A percentile compares a stretch with the other conserved stretches of the same genome.
Conservation (phyloP, 2,329 filamentous ascomycete genomes). For the Coniochaeta ligniaria region DNA sequence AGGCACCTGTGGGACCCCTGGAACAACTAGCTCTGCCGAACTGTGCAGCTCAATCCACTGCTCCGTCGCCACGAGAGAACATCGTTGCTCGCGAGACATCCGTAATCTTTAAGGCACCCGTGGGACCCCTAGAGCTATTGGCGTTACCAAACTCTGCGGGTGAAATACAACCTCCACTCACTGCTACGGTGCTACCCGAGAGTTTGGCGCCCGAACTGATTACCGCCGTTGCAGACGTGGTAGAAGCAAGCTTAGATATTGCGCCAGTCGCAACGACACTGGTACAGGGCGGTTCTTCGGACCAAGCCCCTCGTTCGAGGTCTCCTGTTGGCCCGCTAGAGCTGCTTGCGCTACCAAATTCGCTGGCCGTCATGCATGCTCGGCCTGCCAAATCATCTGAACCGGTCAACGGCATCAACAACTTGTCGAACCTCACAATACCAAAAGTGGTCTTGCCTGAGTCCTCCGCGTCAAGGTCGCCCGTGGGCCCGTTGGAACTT, state of each 20-base stretch:
- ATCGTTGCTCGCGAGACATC: too few species aligned
- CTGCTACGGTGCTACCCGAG: not conserved
- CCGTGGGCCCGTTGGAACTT: constrained; percentile 39
- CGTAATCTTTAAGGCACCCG: too few species aligned
- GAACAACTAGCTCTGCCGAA: constrained; percentile 49
- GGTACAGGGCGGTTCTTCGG: not conserved
- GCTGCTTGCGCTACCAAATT: not conserved
- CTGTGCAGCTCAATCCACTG: not conserved
- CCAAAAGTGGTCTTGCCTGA: not conserved
- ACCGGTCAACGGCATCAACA: not conserved
- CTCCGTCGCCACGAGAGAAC: not conserved
- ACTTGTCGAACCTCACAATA: not conserved
- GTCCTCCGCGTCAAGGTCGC: constrained; percentile 17
- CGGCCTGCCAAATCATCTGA: not conserved
- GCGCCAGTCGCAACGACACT: not conserved
- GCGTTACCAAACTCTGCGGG: not conserved
- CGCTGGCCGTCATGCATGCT: not conserved
- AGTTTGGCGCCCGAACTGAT: not conserved
- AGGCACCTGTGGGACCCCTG: constrained; percentile 36
- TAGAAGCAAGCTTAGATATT: not conserved
- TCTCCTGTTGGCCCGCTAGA: not conserved
- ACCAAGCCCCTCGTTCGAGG: not conserved
- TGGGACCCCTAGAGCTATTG: not conserved
- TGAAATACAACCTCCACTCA: not conserved
- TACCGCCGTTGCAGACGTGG: not conserved